phyloP scores from a whole-genome alignment of 805 yeast species.

The Wickerhamiella slavikovae region DNA sequence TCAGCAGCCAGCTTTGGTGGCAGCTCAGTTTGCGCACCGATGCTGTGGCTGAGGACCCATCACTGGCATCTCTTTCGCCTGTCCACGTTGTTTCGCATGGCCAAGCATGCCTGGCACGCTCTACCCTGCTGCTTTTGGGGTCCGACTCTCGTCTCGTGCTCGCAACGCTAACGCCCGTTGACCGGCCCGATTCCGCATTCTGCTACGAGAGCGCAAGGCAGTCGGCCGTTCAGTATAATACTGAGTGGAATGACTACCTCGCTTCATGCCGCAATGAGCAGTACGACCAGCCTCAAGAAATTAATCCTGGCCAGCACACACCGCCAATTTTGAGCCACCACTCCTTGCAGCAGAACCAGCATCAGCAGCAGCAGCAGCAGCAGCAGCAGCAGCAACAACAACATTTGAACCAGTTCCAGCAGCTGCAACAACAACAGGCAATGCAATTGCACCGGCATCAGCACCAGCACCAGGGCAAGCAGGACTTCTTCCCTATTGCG shows the following conservation, averaged over 20 bases:
- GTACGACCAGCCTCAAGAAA: background rate
- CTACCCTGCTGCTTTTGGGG: too few species aligned
- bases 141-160: background rate
- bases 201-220: constrained; percentile 1
- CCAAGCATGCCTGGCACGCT: too few species aligned
- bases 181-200: background rate
- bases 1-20: constrained; percentile 1
- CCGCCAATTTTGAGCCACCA: too few species aligned
- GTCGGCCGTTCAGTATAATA: constrained; percentile 1
- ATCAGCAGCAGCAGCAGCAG: too few species aligned
- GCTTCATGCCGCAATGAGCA: constrained; percentile 2
- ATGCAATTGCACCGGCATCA: too few species aligned
- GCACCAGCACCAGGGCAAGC: too few species aligned
- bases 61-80: background rate
- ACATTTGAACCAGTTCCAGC: too few species aligned
- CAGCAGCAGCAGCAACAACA: too few species aligned
- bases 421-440: too few species aligned
- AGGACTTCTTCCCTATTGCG: constrained; percentile 5
- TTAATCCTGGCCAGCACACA: background rate
- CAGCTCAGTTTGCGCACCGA: too few species aligned
- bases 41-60: too few species aligned
- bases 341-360: too few species aligned
- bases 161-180: background rate
- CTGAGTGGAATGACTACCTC: constrained; percentile 2
- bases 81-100: background rate